Conservation (phyloP, 2,329 filamentous ascomycete genomes). For the Cytospora piceae region DNA sequence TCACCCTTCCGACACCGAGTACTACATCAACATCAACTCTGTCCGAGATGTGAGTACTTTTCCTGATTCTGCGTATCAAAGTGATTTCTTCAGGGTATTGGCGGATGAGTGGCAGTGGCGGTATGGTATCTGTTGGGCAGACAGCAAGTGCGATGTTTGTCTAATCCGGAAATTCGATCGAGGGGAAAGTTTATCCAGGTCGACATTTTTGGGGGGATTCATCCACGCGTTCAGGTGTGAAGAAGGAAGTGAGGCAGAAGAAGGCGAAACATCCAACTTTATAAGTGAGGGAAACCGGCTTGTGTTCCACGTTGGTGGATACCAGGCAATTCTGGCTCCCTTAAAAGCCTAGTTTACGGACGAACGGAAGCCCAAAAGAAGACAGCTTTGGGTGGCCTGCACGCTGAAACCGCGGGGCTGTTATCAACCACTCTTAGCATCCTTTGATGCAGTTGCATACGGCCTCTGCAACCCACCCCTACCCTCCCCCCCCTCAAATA, state of each 20-base stretch:
- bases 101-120: slow-evolving; percentile 9
- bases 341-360: slow-evolving; percentile 25
- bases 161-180: neutral
- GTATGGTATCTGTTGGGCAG: slow-evolving; percentile 1
- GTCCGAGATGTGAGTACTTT: slow-evolving; percentile 85
- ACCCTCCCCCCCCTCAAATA: slow-evolving; percentile 9
- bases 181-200: neutral
- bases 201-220: slow-evolving; percentile 3
- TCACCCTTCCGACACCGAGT: slow-evolving; percentile 93
- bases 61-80: slow-evolving; percentile 32
- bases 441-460: slow-evolving; percentile 26
- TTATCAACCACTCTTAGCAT: slow-evolving; percentile 26
- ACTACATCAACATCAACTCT: slow-evolving; percentile 99
- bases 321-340: slow-evolving; percentile 23
- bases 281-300: slow-evolving; percentile 16
- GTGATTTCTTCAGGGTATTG: slow-evolving; percentile 5
- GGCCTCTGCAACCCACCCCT: slow-evolving; percentile 19
- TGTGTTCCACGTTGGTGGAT: slow-evolving; percentile 27
- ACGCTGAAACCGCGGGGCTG: slow-evolving; percentile 23
- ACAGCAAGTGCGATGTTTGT: slow-evolving; percentile 24
- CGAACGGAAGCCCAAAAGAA: slow-evolving; percentile 29
- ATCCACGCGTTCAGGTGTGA: neutral
- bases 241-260: neutral
- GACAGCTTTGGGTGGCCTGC: slow-evolving; percentile 21
- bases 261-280: slow-evolving; percentile 12